A percentile compares a stretch with the other conserved stretches of the same genome.
Conservation (phyloP, 2,329 filamentous ascomycete species). For the Colletotrichum magnum region DNA sequence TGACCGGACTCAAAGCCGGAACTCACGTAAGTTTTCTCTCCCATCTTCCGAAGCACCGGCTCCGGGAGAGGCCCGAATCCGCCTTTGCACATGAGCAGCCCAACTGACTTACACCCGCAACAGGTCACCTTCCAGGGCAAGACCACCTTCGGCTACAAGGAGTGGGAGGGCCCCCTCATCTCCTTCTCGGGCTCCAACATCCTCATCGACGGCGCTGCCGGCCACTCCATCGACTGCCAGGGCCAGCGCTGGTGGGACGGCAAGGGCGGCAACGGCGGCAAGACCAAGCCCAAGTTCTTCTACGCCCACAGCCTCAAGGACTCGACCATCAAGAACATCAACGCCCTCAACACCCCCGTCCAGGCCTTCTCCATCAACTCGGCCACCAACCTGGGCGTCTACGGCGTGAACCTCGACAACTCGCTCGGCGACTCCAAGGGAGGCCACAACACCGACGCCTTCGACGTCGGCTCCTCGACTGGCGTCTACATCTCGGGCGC, state of each 20-base stretch:
- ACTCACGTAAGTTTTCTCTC: conserved; percentile 52
- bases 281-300: conserved; percentile 75
- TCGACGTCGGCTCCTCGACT: conserved; percentile 66
- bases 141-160: conserved; percentile 77
- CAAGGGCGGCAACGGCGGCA: conserved; percentile 71
- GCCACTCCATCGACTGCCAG: conserved; percentile 68
- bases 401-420: conserved; percentile 56
- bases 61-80: background rate
- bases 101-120: conserved; percentile 42
- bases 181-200: conserved; percentile 71
- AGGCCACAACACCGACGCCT: conserved; percentile 71
- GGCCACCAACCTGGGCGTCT: conserved; percentile 51
- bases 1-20: conserved; percentile 65
- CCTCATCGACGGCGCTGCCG: conserved; percentile 65
- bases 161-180: conserved; percentile 76
- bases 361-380: conserved; percentile 58
- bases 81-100: too few relatives aligned
- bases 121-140: conserved; percentile 73
- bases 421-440: conserved; percentile 51
- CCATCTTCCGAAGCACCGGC: background rate
- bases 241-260: conserved; percentile 74
- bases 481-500: conserved; percentile 66
- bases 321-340: conserved; percentile 55
- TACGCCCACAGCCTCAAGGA: conserved; percentile 57
- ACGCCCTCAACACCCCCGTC: conserved; percentile 58